phyloP scores from a whole-genome alignment of 495 filamentous ascomycete genomes.

The Aspergillus hancockii region DNA sequence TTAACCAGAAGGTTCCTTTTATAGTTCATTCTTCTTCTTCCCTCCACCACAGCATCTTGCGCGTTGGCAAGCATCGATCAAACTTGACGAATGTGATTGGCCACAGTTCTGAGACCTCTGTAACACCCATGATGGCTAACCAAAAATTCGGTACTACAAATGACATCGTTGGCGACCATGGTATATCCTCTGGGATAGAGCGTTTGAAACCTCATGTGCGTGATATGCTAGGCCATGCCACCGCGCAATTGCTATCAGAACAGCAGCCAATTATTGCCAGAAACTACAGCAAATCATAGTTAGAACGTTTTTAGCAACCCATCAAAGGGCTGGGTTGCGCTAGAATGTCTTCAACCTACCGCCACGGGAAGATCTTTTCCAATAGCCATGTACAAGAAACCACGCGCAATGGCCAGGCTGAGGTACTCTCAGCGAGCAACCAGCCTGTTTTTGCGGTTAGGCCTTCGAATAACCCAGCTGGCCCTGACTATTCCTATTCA shows the following conservation, averaged over 20 bases:
- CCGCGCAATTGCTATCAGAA: background rate
- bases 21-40: background rate
- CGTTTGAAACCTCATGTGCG: background rate
- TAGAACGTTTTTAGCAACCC: background rate
- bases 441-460: background rate
- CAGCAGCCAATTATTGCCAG: background rate
- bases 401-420: background rate
- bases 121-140: background rate
- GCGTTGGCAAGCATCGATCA: background rate
- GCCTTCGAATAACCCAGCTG: background rate
- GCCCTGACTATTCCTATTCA: constrained; percentile 11
- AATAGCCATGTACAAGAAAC: background rate
- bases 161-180: background rate
- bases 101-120: background rate
- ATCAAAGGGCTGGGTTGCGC: background rate
- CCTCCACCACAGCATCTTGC: background rate
- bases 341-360: background rate
- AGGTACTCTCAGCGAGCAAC: background rate
- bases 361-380: background rate
- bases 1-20: background rate
- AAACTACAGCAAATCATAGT: background rate
- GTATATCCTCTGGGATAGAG: background rate
- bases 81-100: background rate
- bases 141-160: background rate
- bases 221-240: constrained; percentile 10